Conservation (phyloP, 1,284 basidiomycete genomes). For the Melampsora americana region DNA sequence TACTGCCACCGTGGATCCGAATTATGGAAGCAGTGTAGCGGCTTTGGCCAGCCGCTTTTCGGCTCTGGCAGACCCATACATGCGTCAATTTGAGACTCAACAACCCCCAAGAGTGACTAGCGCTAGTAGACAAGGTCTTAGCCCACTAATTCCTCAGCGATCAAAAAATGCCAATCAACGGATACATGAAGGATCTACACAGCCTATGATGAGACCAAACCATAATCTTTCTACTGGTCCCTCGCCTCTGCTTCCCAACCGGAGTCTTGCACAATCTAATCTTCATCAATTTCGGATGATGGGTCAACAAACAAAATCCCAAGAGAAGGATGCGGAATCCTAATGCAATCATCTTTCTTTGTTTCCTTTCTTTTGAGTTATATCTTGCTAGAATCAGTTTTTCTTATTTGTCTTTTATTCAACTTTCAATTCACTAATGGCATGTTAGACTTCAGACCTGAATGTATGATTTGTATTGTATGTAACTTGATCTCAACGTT, state of each 20-base stretch:
- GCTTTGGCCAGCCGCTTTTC: constrained; percentile 1
- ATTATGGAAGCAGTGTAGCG: not conserved
- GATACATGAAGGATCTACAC: not conserved
- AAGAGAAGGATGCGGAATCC: not conserved
- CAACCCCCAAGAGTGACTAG: not conserved
- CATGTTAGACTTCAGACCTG: too few relatives aligned
- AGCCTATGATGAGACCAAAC: not conserved
- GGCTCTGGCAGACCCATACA: not conserved
- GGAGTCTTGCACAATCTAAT: constrained; percentile 1
- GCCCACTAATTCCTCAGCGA: not conserved
- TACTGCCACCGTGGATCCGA: not conserved
- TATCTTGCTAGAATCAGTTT: too few relatives aligned
- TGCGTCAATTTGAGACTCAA: constrained; percentile 5
- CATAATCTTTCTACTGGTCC: not conserved
- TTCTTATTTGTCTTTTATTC: too few relatives aligned
- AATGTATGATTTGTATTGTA: too few relatives aligned
- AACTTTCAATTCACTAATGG: too few relatives aligned
- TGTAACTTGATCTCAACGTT: too few relatives aligned
- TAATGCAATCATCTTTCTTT: not conserved
- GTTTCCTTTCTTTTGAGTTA: too few relatives aligned
- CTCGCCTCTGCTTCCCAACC: not conserved
- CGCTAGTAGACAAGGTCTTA: not conserved
- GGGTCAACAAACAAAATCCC: not conserved
- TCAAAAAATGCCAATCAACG: not conserved
- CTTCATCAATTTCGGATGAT: not conserved